phyloP scores from a whole-genome alignment of 768 basidiomycete genomes.

The Floccularia luteovirens region DNA sequence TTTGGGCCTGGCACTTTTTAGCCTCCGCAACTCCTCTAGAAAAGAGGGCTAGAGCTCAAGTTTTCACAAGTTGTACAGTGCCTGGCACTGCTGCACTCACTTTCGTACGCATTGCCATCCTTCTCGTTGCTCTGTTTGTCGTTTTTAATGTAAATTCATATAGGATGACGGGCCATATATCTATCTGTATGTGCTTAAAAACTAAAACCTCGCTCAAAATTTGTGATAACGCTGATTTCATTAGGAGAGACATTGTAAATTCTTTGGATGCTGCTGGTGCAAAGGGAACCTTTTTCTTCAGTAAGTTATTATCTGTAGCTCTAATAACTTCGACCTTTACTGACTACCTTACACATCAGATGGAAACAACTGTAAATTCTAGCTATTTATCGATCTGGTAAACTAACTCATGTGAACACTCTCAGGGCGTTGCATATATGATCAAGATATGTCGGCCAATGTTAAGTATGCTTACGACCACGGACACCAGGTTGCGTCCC shows the following conservation, averaged over 20 bases:
- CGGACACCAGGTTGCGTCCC: conserved; percentile 39
- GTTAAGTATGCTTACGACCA: conserved; percentile 27
- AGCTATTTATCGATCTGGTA: background rate
- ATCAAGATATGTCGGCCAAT: conserved; percentile 13
- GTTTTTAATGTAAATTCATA: background rate
- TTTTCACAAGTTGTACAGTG: conserved; percentile 24
- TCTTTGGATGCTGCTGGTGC: conserved; percentile 22
- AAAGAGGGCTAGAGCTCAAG: conserved; percentile 17
- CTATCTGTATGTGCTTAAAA: conserved; percentile 19
- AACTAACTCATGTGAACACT: background rate
- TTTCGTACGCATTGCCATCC: conserved; percentile 20
- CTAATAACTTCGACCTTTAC: background rate
- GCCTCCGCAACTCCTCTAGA: conserved; percentile 7
- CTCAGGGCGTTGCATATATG: conserved; percentile 30
- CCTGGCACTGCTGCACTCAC: conserved; percentile 32
- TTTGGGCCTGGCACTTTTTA: no score
- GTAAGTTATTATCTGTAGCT: conserved; percentile 12
- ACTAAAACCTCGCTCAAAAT: background rate
- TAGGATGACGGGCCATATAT: conserved; percentile 37
- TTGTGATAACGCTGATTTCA: background rate
- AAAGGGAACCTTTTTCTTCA: conserved; percentile 37
- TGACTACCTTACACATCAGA: no score
- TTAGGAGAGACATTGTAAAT: conserved; percentile 25
- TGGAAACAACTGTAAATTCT: conserved; percentile 22
- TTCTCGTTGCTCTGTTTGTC: background rate